A percentile compares a stretch with the other conserved stretches of the same genome.
Evolutionary conservation across 768 basidiomycete species (phyloP).

Genomic region (Mycena rebaudengoi): DNA sequence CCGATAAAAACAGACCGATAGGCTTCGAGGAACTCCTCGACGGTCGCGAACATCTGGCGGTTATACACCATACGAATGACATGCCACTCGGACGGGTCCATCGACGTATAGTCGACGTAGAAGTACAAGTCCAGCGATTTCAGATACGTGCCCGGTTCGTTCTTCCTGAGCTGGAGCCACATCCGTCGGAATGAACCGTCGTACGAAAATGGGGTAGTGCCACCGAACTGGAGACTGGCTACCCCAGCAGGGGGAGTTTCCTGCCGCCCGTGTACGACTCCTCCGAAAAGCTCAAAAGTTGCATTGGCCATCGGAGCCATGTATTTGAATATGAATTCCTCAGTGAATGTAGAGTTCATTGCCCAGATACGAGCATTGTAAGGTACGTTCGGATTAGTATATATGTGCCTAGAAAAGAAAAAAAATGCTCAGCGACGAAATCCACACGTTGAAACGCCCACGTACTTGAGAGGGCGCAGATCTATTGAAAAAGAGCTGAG

Average conservation of each 20-base stretch:
- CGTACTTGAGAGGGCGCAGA: slow-evolving; percentile 18
- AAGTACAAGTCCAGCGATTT: slow-evolving; percentile 64
- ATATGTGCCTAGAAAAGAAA: slow-evolving; percentile 16
- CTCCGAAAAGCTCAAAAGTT: slow-evolving; percentile 24
- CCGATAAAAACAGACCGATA: slow-evolving; percentile 38
- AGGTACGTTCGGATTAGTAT: slow-evolving; percentile 23
- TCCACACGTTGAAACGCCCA: not conserved
- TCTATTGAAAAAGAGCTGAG: not conserved
- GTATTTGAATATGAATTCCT: slow-evolving; percentile 7
- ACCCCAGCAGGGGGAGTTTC: not conserved
- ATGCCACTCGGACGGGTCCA: slow-evolving; percentile 60
- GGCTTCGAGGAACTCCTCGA: slow-evolving; percentile 60
- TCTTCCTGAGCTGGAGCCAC: slow-evolving; percentile 61
- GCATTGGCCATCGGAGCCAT: slow-evolving; percentile 17
- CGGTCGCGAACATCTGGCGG: slow-evolving; percentile 59
- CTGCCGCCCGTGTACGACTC: not conserved
- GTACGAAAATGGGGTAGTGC: slow-evolving; percentile 61
- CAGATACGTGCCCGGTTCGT: slow-evolving; percentile 59
- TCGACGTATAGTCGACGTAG: slow-evolving; percentile 65
- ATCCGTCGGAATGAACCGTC: slow-evolving; percentile 67
- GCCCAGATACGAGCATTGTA: slow-evolving; percentile 17
- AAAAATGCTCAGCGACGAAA: not conserved
- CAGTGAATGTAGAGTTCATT: not conserved
- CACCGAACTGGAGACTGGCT: slow-evolving; percentile 47
- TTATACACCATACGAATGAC: slow-evolving; percentile 67